phyloP scores from a whole-genome alignment of 495 filamentous ascomycete genomes.

The Tuber magnatum region DNA sequence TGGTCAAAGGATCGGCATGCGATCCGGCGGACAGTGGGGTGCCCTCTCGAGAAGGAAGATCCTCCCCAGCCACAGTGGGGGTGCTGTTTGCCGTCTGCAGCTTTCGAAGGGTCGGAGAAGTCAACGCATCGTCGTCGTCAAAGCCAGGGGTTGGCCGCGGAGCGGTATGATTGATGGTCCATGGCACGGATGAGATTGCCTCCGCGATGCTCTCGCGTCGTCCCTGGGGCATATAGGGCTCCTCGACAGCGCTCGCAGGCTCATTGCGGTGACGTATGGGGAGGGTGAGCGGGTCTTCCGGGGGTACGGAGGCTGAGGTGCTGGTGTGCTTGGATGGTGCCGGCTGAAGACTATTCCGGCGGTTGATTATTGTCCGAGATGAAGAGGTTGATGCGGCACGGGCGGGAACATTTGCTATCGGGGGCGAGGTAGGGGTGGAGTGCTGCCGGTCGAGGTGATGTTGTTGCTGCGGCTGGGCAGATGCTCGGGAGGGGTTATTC shows the following conservation, averaged over 20 bases:
- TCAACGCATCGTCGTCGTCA: constrained; percentile 24
- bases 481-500: constrained; percentile 39
- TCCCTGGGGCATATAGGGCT: constrained; percentile 20
- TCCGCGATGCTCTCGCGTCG: constrained; percentile 34
- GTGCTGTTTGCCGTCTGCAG: constrained; percentile 21
- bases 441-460: constrained; percentile 25
- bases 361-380: constrained; percentile 23
- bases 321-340: background rate
- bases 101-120: constrained; percentile 16
- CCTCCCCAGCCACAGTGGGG: constrained; percentile 29
- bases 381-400: constrained; percentile 30
- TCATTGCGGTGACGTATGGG: constrained; percentile 14
- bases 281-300: constrained; percentile 24
- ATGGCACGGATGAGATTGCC: constrained; percentile 3
- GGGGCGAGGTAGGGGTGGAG: constrained; percentile 31
- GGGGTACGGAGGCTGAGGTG: constrained; percentile 16
- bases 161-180: constrained; percentile 11
- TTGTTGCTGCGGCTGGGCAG: constrained; percentile 27
- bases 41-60: constrained; percentile 19
- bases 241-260: constrained; percentile 14
- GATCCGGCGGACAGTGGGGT: constrained; percentile 22
- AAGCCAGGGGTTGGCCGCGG: constrained; percentile 7
- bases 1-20: constrained; percentile 30
- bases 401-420: constrained; percentile 27
- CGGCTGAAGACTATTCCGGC: constrained; percentile 31